A percentile compares a stretch with the other conserved stretches of the same genome.
phyloP scores from a whole-genome alignment of 805 yeast genomes.

The Allodekkera sacchari region DNA sequence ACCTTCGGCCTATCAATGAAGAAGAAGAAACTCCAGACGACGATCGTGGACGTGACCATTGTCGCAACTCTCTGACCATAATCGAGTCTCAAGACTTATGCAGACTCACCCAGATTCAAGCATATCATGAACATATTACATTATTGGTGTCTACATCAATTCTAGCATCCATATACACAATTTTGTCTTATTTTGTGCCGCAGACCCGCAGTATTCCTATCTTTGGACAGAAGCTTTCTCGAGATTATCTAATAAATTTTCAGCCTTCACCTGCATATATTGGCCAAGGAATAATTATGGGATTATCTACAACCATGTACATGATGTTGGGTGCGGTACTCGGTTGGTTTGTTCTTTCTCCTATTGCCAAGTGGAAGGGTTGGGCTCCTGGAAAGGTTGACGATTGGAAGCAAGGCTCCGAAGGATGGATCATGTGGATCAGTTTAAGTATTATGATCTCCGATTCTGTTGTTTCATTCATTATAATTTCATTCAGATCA shows the following conservation, averaged over 20 bases:
- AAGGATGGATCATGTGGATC: constrained; percentile 97
- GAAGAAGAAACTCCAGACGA: no score
- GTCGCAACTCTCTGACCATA: constrained; percentile 13
- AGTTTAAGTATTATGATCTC: constrained; percentile 89
- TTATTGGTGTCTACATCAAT: constrained; percentile 53
- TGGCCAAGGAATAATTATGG: constrained; percentile 98
- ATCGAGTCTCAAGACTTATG: constrained; percentile 28
- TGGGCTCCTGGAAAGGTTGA: constrained; percentile 91
- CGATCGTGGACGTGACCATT: background rate
- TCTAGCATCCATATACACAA: constrained; percentile 65
- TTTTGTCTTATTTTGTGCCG: constrained; percentile 68
- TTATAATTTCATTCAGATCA: constrained; percentile 48
- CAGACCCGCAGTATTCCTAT: constrained; percentile 59
- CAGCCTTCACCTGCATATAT: constrained; percentile 97
- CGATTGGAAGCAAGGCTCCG: constrained; percentile 91
- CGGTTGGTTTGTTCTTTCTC: constrained; percentile 93
- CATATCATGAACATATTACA: constrained; percentile 40
- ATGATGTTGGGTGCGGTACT: constrained; percentile 85
- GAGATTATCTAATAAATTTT: constrained; percentile 69
- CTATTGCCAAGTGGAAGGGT: constrained; percentile 54
- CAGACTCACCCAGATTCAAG: constrained; percentile 12
- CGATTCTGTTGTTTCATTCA: constrained; percentile 77
- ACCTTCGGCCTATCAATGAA: background rate
- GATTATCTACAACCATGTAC: constrained; percentile 79
- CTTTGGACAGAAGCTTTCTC: constrained; percentile 60